Conservation (phyloP, 2,329 filamentous ascomycete genomes). For the Trichoderma sp. region DNA sequence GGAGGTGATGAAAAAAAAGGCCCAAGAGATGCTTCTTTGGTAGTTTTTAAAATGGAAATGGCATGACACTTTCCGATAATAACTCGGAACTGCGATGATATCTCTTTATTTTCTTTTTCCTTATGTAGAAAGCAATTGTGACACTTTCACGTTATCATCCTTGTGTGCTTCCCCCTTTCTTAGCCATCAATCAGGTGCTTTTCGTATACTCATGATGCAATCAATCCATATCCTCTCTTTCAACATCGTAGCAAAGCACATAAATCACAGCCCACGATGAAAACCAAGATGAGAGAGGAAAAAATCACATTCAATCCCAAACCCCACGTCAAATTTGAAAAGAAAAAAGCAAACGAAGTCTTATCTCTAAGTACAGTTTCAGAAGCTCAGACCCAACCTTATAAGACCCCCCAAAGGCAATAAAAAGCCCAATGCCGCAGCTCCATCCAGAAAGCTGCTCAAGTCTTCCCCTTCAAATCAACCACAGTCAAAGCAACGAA, state of each 20-base stretch:
- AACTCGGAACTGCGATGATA: conserved; percentile 6
- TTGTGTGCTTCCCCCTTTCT: not conserved
- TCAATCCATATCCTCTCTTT: not conserved
- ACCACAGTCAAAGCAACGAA: not conserved
- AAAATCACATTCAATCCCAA: not conserved
- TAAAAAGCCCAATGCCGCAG: not conserved
- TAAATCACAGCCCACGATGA: not conserved
- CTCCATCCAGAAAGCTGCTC: not conserved
- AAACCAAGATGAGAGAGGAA: too few species aligned
- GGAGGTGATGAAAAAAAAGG: not conserved
- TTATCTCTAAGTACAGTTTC: conserved; percentile 9
- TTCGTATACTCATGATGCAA: not conserved
- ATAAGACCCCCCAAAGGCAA: not conserved
- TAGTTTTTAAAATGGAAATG: conserved; percentile 28
- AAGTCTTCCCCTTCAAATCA: not conserved
- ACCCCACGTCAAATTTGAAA: not conserved
- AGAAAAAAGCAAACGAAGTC: not conserved
- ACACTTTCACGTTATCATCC: not conserved
- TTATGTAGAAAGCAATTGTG: conserved; percentile 22
- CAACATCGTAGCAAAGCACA: not conserved
- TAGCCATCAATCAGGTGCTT: not conserved
- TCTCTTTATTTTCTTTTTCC: conserved; percentile 3
- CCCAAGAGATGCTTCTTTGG: conserved; percentile 21
- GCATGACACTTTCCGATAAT: conserved; percentile 30
- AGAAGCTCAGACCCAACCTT: not conserved